A percentile compares a stretch with the other conserved stretches of the same genome.
Evolutionary conservation across 2,329 filamentous ascomycete genomes (phyloP).

Genomic region (Monilinia aucupariae): DNA sequence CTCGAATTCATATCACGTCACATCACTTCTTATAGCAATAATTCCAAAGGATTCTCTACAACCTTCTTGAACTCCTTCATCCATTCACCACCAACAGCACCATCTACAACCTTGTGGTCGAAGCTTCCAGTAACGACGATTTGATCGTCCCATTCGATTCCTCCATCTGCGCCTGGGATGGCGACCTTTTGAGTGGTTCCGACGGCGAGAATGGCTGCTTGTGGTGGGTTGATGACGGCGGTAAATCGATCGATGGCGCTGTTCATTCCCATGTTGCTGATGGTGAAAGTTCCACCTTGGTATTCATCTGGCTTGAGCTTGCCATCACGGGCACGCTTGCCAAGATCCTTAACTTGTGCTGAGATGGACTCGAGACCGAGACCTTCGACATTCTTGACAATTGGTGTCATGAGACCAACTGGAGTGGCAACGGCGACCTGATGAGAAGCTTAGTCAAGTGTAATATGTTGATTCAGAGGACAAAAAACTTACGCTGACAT

Average conservation of each 20-base stretch:
- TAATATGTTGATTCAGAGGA: background rate
- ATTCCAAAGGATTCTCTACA: constrained; percentile 92
- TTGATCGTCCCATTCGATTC: constrained; percentile 94
- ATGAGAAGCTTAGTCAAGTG: constrained; percentile 6
- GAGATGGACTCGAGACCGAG: constrained; percentile 89
- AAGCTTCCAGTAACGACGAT: constrained; percentile 93
- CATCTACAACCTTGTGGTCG: constrained; percentile 98
- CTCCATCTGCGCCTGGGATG: constrained; percentile 76
- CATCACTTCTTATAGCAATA: constrained; percentile 62
- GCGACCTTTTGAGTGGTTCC: constrained; percentile 95
- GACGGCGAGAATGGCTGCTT: constrained; percentile 90
- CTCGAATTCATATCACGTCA: constrained; percentile 12
- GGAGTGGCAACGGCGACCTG: constrained; percentile 62
- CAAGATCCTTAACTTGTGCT: constrained; percentile 85
- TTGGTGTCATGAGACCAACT: constrained; percentile 91
- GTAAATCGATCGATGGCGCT: constrained; percentile 92
- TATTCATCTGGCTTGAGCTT: constrained; percentile 99
- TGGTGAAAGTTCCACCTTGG: constrained; percentile 97
- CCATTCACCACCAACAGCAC: constrained; percentile 93
- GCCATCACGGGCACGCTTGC: constrained; percentile 90
- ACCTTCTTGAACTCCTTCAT: constrained; percentile 96
- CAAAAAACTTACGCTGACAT: constrained; percentile 76
- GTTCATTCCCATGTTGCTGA: constrained; percentile 99
- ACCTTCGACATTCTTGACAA: constrained; percentile 82
- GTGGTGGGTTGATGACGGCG: constrained; percentile 97